phyloP scores from a whole-genome alignment of 139 green algal genomes.

The Tetraselmis chui region DNA sequence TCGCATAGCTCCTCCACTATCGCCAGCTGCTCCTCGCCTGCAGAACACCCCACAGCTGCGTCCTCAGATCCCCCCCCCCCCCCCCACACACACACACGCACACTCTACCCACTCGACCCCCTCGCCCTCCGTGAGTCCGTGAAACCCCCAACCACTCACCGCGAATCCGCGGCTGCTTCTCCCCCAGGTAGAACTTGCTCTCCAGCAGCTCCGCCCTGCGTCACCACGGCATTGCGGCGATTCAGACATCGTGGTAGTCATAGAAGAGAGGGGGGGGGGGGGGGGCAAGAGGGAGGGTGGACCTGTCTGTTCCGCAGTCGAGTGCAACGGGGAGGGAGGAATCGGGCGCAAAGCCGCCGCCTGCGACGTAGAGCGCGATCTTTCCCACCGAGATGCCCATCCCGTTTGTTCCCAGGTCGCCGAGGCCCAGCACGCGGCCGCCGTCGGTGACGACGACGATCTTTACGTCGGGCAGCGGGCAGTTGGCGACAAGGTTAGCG shows the following conservation, averaged over 20 bases:
- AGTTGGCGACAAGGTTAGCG: conserved; percentile 34
- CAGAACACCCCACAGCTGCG: neutral
- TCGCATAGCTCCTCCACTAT: conserved; percentile 39
- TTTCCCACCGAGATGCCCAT: conserved; percentile 70
- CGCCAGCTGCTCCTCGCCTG: conserved; percentile 6
- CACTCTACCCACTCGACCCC: too few relatives aligned
- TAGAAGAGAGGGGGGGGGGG: too few relatives aligned
- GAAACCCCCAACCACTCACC: too few relatives aligned
- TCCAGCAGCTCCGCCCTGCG: conserved; percentile 26
- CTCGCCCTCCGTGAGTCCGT: too few relatives aligned
- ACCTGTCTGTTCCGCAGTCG: neutral
- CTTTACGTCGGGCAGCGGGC: conserved; percentile 39
- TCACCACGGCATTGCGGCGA: too few relatives aligned
- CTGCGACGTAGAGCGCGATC: conserved; percentile 56
- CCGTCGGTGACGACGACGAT: conserved; percentile 54
- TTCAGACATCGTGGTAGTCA: neutral
- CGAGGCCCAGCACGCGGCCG: conserved; percentile 46
- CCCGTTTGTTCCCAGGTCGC: conserved; percentile 56
- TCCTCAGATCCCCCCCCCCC: too few relatives aligned
- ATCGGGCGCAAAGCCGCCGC: conserved; percentile 41
- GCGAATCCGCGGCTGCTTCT: too few relatives aligned
- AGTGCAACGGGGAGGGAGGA: neutral
- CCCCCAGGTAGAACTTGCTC: too few relatives aligned
- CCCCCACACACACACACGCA: too few relatives aligned
- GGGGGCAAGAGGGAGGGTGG: neutral